Conservation (phyloP, 1,284 basidiomycete genomes). For the Gymnopus androsaceus region DNA sequence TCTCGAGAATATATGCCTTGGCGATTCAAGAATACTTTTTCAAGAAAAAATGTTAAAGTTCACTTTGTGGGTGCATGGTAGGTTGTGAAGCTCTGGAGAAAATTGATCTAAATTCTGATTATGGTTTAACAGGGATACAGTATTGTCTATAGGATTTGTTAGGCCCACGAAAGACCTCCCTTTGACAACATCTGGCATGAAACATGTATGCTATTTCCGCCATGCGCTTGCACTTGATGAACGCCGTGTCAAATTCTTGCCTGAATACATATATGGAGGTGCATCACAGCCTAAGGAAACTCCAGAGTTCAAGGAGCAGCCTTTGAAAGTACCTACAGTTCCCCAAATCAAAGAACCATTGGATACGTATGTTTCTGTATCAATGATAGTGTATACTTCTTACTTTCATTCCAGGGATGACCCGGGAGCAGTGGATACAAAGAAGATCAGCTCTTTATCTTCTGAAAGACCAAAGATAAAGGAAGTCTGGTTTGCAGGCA, state of each 20-base stretch:
- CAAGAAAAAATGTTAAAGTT: constrained; percentile 27
- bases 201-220: constrained; percentile 5
- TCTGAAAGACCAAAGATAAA: neutral
- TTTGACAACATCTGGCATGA: too few relatives aligned
- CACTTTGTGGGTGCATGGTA: constrained; percentile 47
- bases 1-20: constrained; percentile 15
- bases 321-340: too few relatives aligned
- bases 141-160: constrained; percentile 18
- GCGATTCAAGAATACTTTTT: constrained; percentile 41
- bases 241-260: constrained; percentile 7
- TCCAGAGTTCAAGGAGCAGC: too few relatives aligned
- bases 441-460: too few relatives aligned
- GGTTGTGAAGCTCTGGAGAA: too few relatives aligned
- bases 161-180: neutral
- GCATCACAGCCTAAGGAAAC: neutral
- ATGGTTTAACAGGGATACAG: constrained; percentile 40
- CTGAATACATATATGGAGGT: constrained; percentile 1
- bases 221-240: constrained; percentile 11
- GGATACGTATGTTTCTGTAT: too few relatives aligned
- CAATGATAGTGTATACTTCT: too few relatives aligned
- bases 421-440: too few relatives aligned
- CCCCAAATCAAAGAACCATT: too few relatives aligned
- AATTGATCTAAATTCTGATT: neutral
- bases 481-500: neutral
- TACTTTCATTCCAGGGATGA: too few relatives aligned